Base-by-base conservation (phyloP, 176 grass and related monocot species). In the Oropetium thomaeum region DNA sequence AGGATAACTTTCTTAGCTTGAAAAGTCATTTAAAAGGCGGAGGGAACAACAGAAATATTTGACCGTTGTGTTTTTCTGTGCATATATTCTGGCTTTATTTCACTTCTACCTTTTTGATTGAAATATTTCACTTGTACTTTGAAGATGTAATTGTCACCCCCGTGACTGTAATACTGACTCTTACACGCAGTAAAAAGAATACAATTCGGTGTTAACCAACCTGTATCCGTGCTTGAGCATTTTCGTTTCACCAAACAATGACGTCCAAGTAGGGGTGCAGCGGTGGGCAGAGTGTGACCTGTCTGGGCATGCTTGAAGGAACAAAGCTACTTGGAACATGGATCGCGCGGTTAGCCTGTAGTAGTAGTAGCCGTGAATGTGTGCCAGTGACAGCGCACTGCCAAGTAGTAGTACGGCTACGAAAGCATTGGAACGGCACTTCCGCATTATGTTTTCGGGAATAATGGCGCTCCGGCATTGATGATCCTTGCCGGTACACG, bases 301-400 rank as follows among this genome's bases (percentile, higher is more conserved):
- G 44, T 31, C 55, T 30, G 20, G 28, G 27, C 19, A 33, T 62
- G 12, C 54, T 34, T 23, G 45, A 69, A 55, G 75, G n/a, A 38
- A 28, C 61, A 17, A 17, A 61, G 27, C 30, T 74, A 62, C 62
- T 12, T 62, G 64, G 64, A 52, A 38, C 84, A 70, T 57, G 84
- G 58, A 61, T 11, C 72, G 47, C 70, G 78, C 25, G 20, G 34
- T 6, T 31, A 23, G 13, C 3, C 37, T 40, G 38, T 13, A 30
- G 26, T 5, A 5, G 69, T 80, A 69, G 38, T 13, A 30, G 26
- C 12, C 10, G 69, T 80, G 62, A 86, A 86, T 75, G 84, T 63
- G 70, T 58, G 69, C 76, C 62, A 80, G 57, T 39, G 83, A 68
- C 83, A 85, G 61, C 61, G 68, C 75, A 73, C n/a, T 67, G 7